Evolutionary conservation across 331 rosid species (phyloP), one percentile per base, ranked within the genome.

Genomic region (Cucumis variabilis): DNA sequence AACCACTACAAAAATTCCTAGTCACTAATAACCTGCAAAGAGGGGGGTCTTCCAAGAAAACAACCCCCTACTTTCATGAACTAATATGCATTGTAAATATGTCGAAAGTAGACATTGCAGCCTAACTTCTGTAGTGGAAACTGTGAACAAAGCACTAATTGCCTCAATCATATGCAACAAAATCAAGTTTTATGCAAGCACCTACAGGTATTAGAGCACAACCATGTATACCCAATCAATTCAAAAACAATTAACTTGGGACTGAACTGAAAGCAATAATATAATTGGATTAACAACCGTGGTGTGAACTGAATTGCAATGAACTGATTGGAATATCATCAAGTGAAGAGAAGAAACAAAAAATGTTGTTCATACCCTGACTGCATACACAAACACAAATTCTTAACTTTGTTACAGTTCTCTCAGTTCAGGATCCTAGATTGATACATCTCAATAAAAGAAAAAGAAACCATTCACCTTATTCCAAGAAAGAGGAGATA

Each of bases 401-500:
- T 80, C 85, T 80, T 58, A 16, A 27, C 11, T 81, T 28, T 15
- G 33, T 30, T 19, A 33, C 53, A 81, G 28, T 60, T 30, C 70
- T 71, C 46, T 58, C 71, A 79, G 84, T 19, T 51, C n/a, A 51
- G 9, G 46, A 51, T 79, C 67, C 17, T 51, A 24, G 66, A 79
- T 25, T 51, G 41, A 53, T 51, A 16, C 67, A 79, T 25, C n/a
- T 51, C 67, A 79, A 79, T 79, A 53, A 13, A 17, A 79, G 25
- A 79, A 53, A 46, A 79, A 53, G 67, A 79, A 79, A 53, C 46
- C 67, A 51, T 24, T 79, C 16, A 25, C 16, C 48, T 51, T 79
- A 55, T 79, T 79, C 85, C 70, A 27, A 58, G 5, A 81, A 58
- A 15, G 69, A 53, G 85, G 68, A 79, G 24, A 80, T 27, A 55